Conservation (phyloP, 768 basidiomycete genomes). For the Trichaptum fuscoviolaceum region DNA sequence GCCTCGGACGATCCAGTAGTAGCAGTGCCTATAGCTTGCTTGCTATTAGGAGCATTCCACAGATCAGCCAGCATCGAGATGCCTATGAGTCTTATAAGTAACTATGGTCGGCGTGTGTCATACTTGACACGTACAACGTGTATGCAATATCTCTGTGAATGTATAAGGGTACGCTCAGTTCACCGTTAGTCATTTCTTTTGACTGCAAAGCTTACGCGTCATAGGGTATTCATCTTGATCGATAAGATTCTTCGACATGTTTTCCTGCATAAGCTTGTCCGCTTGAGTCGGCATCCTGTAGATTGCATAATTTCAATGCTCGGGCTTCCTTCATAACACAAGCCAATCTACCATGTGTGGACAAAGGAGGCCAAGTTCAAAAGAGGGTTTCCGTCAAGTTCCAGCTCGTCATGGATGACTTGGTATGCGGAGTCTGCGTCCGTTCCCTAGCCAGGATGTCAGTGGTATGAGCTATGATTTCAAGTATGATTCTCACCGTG, state of each 20-base stretch:
- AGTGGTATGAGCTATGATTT: not conserved
- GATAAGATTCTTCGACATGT: constrained; percentile 62
- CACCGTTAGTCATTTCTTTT: not conserved
- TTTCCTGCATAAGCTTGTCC: constrained; percentile 55
- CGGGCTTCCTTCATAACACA: not conserved
- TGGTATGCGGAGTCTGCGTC: constrained; percentile 47
- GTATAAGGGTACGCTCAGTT: not conserved
- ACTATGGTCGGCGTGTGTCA: not conserved
- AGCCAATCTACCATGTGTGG: constrained; percentile 40
- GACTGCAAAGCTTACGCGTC: constrained; percentile 31
- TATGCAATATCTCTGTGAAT: constrained; percentile 35
- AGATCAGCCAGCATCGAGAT: constrained; percentile 58
- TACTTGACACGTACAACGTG: constrained; percentile 26
- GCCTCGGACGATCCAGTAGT: constrained; percentile 70
- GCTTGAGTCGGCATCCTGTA: constrained; percentile 41
- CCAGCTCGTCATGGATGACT: constrained; percentile 60
- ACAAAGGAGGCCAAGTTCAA: constrained; percentile 68
- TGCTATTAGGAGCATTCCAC: constrained; percentile 56
- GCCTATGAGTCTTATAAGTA: constrained; percentile 10
- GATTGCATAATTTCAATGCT: not conserved
- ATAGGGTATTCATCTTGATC: constrained; percentile 69
- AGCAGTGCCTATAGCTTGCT: constrained; percentile 59
- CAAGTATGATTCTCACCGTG: constrained; percentile 30
- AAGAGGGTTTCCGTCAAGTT: constrained; percentile 48
- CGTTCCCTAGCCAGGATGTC: constrained; percentile 37